Percentiles rank a stretch among this genome's conserved stretches.
phyloP scores from a whole-genome alignment of 345 rosid genomes.

The Eucalyptus pumila region DNA sequence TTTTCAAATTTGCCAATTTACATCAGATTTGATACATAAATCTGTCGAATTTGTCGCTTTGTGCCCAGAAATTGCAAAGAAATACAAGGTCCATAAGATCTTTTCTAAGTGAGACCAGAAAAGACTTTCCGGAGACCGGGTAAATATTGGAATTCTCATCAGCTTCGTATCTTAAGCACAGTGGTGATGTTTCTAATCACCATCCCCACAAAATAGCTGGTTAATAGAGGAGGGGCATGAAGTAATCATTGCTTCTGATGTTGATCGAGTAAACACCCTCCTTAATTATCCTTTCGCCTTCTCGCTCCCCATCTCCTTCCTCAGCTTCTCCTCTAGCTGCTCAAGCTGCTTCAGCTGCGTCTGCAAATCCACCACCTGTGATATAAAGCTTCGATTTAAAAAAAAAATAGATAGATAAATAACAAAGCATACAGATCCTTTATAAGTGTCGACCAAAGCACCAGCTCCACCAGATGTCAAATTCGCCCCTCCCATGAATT shows the following conservation, averaged over 20 bases:
- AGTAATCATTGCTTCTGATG: conserved; percentile 6
- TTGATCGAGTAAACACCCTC: not conserved
- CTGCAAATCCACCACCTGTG: conserved; percentile 1
- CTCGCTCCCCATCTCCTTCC: not conserved
- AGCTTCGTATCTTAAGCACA: not conserved
- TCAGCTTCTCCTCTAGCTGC: not conserved
- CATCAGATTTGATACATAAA: not conserved
- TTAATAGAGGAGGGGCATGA: not conserved
- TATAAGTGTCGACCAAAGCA: conserved; percentile 21
- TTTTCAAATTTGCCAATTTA: not conserved
- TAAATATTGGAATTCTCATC: too few species aligned
- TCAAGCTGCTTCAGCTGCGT: not conserved
- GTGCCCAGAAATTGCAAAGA: not conserved
- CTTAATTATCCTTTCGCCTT: not conserved
- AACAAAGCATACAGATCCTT: conserved; percentile 4
- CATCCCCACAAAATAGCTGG: not conserved
- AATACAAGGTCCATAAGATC: not conserved
- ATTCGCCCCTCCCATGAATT: conserved; percentile 12
- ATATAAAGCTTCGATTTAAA: not conserved
- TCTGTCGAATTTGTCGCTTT: not conserved
- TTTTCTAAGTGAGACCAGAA: not conserved
- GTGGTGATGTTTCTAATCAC: conserved; percentile 2
- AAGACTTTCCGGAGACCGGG: too few species aligned
- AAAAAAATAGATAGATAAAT: not conserved
- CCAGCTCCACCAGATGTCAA: conserved; percentile 48